phyloP scores from a whole-genome alignment of 2,329 filamentous ascomycete species.

The Fusarium haematococcum region DNA sequence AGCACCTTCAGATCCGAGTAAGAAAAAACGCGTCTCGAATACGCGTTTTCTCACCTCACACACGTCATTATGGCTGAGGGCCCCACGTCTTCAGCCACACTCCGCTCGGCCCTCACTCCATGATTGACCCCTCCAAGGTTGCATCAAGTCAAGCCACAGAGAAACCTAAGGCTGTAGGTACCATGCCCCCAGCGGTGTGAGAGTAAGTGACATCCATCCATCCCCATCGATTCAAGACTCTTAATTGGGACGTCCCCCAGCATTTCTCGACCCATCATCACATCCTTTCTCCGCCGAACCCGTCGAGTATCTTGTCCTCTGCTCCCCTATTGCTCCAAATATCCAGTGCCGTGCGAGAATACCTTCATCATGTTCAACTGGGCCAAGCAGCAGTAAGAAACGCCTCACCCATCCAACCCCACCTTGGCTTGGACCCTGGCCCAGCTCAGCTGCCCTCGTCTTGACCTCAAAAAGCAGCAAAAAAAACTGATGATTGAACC shows the following conservation, averaged over 20 bases:
- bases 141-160: background rate
- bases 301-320: conserved; percentile 1
- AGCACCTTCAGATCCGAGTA: background rate
- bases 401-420: conserved; percentile 16
- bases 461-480: conserved; percentile 12
- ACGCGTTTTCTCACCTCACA: conserved; percentile 29
- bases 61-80: conserved; percentile 30
- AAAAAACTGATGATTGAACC: conserved; percentile 37
- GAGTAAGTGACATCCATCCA: conserved; percentile 35
- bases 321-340: background rate
- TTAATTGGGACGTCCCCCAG: conserved; percentile 38
- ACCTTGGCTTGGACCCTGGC: conserved; percentile 15
- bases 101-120: background rate
- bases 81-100: conserved; percentile 35
- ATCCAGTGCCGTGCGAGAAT: background rate
- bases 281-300: conserved; percentile 17
- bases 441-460: conserved; percentile 3
- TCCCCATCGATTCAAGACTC: background rate
- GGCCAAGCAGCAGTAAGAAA: conserved; percentile 87
- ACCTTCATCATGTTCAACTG: conserved; percentile 83
- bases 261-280: conserved; percentile 41
- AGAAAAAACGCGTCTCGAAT: conserved; percentile 25
- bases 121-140: conserved; percentile 27
- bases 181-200: conserved; percentile 33
- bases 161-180: background rate